Base-by-base conservation (phyloP, 2,329 filamentous ascomycete genomes). In the Xylariomycetidae sp. region DNA sequence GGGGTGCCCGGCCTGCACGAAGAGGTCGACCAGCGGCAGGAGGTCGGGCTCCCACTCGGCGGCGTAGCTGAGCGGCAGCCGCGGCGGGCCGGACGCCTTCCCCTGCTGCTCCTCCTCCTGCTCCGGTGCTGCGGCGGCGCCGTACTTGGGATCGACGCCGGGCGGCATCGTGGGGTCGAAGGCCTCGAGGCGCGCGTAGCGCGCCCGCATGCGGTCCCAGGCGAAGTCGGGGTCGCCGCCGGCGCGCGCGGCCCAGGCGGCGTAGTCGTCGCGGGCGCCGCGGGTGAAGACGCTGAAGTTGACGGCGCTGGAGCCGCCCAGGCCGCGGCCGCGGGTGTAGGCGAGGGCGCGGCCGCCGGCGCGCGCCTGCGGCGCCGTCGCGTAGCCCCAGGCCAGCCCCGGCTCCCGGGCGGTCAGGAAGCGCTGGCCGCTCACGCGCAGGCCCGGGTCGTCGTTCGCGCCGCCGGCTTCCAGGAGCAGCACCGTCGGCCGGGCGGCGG, bases 391-490 rank as follows among this genome's bases (percentile, higher is more conserved):
- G 44, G 73, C 75, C 40, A 77, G 56, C 7, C 65, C 59, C 5
- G 55, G 34, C 23, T 71, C 65, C 40, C 59, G 54, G 25, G 71
- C 68, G 0, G 71, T 72, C 2, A 61, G 46, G 53, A 69, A 82
- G 29, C 76, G 66, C 44, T 80, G 65, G n/a, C 65, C 72, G 29
- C 68, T 64, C 10, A 72, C 62, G 2, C 68, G 67, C 7, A 70
- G 57, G 7, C 59, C 52, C 5, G 52, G 57, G 37, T 71, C 65
- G 2, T 67, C 61, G 29, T 76, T 72, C 6, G 44, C 30, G 2
- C 61, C 57, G 9, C 79, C 79, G 2, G 76, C 77, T 54, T 82
- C 78, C 3, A 82, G 55, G 1, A 83, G 63, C 2, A 82, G 65
- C 2, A 82, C 67, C 0, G 51, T 62, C 0, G 76, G 77, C 7